Conservation (phyloP, 176 grass and related monocot species). For the Carex myosuroides region DNA sequence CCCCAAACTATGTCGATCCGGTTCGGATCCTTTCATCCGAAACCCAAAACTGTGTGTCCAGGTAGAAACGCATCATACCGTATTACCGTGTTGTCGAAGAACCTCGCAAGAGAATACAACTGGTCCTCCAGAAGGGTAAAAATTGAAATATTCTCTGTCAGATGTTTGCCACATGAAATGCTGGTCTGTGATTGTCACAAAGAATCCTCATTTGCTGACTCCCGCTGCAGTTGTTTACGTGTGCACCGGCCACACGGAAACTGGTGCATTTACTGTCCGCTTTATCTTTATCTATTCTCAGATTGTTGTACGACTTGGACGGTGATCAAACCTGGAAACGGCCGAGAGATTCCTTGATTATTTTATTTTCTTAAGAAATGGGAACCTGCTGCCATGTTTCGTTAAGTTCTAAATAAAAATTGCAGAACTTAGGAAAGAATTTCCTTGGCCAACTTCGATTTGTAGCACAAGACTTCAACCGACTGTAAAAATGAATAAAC, state of each 20-base stretch:
- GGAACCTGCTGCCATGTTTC: neutral
- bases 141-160: neutral
- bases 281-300: no score
- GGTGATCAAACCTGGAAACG: slow-evolving; percentile 15
- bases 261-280: neutral
- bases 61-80: neutral
- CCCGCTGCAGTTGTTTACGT: no score
- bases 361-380: neutral
- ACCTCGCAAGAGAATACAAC: no score
- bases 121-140: no score
- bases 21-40: neutral
- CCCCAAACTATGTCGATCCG: neutral
- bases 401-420: no score
- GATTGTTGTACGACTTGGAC: neutral
- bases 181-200: neutral
- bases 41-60: neutral
- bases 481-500: no score
- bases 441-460: neutral
- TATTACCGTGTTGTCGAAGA: neutral
- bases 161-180: neutral
- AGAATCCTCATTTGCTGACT: neutral
- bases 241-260: slow-evolving; percentile 13
- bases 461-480: neutral
- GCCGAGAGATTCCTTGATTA: neutral
- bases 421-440: no score